These are phyloP conservation scores for Neospora caninum DNA, from an alignment of 169 alveolate genomes.

Conservation along the genomic window DNA sequence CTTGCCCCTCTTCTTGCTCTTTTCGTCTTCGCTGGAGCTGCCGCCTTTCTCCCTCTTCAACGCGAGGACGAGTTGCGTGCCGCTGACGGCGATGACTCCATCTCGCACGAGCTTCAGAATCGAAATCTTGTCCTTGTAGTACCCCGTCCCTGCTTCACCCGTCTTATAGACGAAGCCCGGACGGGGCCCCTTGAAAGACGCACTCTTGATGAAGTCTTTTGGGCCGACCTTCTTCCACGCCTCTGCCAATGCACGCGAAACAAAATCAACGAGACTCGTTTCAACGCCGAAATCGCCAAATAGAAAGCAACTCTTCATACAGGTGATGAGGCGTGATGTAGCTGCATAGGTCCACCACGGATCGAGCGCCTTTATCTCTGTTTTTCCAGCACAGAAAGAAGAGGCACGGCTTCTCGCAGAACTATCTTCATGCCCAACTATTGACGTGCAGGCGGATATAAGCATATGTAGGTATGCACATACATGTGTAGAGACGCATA, in stretches of 20 bases:
- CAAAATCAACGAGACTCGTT: background rate
- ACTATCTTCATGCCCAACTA: background rate
- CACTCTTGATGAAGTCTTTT: background rate
- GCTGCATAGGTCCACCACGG: no score
- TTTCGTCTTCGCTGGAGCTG: background rate
- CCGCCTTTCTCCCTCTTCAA: background rate
- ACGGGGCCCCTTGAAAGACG: background rate
- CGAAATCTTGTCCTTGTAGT: conserved; percentile 5
- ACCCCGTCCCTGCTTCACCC: conserved; percentile 2
- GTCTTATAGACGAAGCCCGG: conserved; percentile 8
- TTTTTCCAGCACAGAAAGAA: no score
- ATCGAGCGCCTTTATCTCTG: no score
- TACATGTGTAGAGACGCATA: background rate
- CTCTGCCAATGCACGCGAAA: background rate
- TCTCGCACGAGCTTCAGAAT: background rate
- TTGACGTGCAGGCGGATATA: background rate
- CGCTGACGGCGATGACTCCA: background rate
- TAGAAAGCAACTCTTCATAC: no score
- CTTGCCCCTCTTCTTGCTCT: background rate
- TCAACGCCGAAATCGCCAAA: background rate
- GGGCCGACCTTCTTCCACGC: background rate
- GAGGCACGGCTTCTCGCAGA: background rate
- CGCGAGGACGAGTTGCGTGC: background rate
- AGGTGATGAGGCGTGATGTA: no score
- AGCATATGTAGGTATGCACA: background rate